Percentiles rank a stretch among this genome's conserved stretches.
phyloP scores from a whole-genome alignment of 2,329 filamentous ascomycete genomes.

The Aspergillus sp. region DNA sequence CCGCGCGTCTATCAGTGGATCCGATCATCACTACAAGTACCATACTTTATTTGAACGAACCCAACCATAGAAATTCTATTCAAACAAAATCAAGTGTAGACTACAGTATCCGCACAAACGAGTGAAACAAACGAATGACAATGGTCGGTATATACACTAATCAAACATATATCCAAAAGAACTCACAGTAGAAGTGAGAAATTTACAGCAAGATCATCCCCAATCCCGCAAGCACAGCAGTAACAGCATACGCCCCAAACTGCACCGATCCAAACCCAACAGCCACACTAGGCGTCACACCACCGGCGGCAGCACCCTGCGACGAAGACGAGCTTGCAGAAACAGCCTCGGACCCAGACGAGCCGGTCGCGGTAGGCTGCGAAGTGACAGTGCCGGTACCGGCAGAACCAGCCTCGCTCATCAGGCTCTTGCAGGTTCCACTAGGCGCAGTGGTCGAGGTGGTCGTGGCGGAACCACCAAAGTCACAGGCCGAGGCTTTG shows the following conservation, averaged over 20 bases:
- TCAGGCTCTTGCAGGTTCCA: conserved; percentile 31
- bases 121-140: not conserved
- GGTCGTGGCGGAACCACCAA: conserved; percentile 34
- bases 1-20: too few relatives aligned
- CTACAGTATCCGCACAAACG: too few relatives aligned
- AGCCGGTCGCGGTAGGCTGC: conserved; percentile 16
- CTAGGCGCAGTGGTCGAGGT: conserved; percentile 28
- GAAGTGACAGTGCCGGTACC: conserved; percentile 38
- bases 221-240: conserved; percentile 31
- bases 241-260: conserved; percentile 26
- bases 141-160: not conserved
- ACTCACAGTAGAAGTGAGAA: too few relatives aligned
- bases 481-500: conserved; percentile 35
- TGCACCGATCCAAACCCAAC: conserved; percentile 28
- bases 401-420: conserved; percentile 34
- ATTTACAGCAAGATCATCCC: conserved; percentile 36
- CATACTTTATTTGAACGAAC: too few relatives aligned
- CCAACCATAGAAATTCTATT: too few relatives aligned
- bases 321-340: conserved; percentile 6
- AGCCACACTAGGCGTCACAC: conserved; percentile 14
- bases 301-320: conserved; percentile 10
- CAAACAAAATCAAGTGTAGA: too few relatives aligned
- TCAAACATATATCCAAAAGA: not conserved
- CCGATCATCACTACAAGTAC: too few relatives aligned
- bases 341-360: conserved; percentile 1